A percentile compares a stretch with the other conserved stretches of the same genome.
These are phyloP conservation scores for Camellia japonica DNA, from an alignment of 148 eudicot species.

Conservation along the genomic window DNA sequence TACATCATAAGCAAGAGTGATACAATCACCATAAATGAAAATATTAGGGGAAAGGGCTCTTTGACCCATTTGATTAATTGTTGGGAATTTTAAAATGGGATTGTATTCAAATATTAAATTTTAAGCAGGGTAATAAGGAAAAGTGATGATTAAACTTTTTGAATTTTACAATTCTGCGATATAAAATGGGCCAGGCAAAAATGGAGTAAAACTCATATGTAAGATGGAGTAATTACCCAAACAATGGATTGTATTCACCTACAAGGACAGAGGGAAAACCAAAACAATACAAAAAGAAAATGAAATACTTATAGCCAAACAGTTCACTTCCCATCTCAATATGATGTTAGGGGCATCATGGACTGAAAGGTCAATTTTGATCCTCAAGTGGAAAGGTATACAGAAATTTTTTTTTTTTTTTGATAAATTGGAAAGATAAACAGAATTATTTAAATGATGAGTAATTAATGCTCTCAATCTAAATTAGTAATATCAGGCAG, in stretches of 20 bases:
- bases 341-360: not conserved
- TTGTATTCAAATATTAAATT: not conserved
- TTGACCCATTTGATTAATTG: not conserved
- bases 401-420: too few relatives aligned
- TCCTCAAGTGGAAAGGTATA: slow-evolving; percentile 2
- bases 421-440: not conserved
- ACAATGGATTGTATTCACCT: too few relatives aligned
- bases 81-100: not conserved
- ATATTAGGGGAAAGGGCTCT: not conserved
- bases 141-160: not conserved
- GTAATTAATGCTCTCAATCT: not conserved
- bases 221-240: not conserved
- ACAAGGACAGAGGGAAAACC: too few relatives aligned
- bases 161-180: not conserved
- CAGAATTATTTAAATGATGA: not conserved
- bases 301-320: not conserved
- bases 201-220: not conserved
- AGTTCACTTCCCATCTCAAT: not conserved
- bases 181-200: not conserved
- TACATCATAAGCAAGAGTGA: too few relatives aligned
- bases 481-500: not conserved
- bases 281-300: not conserved
- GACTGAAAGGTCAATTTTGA: not conserved
- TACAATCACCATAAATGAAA: too few relatives aligned
- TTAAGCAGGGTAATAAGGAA: not conserved